Evolutionary conservation across 2,329 filamentous ascomycete species (phyloP).

Genomic region (Pseudogymnoascus sp.): DNA sequence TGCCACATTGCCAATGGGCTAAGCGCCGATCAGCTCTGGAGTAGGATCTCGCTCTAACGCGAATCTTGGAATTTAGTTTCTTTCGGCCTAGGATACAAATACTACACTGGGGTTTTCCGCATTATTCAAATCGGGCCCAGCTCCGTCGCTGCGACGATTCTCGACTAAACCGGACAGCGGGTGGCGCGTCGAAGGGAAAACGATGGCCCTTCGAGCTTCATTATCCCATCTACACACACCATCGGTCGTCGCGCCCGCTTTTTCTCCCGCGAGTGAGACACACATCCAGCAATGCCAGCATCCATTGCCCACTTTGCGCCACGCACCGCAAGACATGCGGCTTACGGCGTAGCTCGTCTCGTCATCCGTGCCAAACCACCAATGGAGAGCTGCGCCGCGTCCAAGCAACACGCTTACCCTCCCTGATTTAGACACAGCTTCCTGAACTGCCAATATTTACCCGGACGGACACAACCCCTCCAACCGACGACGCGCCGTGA

Average conservation of each 20-base stretch:
- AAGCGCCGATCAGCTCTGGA: slow-evolving; percentile 4
- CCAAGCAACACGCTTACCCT: slow-evolving; percentile 7
- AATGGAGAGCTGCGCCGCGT: slow-evolving; percentile 4
- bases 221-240: background rate
- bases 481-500: slow-evolving; percentile 4
- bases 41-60: background rate
- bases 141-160: background rate
- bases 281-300: background rate
- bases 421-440: slow-evolving; percentile 7
- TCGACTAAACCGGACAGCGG: background rate
- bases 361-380: background rate
- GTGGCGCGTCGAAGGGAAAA: background rate
- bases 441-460: background rate
- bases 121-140: background rate
- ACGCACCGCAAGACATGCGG: slow-evolving; percentile 6
- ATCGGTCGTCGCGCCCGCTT: background rate
- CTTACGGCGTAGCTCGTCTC: slow-evolving; percentile 3
- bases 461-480: background rate
- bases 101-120: background rate
- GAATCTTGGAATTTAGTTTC: background rate
- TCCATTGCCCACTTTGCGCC: background rate
- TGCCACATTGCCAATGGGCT: background rate
- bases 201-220: background rate
- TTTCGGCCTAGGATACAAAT: background rate
- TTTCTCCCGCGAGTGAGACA: background rate